Conservation (phyloP, 495 filamentous ascomycete species). For the Apodospora peruviana region DNA sequence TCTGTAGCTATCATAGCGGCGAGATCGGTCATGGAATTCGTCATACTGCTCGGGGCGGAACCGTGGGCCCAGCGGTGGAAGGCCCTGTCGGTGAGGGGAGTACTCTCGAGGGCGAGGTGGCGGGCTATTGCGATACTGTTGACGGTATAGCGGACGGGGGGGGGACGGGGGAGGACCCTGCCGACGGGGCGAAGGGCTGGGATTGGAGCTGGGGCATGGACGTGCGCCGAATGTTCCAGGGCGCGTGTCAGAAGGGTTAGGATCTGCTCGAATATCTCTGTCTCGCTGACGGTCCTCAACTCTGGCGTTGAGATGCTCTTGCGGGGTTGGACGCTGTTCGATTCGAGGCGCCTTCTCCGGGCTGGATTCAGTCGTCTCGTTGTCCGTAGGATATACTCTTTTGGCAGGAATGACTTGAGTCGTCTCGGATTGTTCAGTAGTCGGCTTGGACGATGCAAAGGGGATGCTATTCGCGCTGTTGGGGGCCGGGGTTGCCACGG, state of each 20-base stretch:
- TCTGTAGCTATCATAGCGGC: constrained; percentile 8
- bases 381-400: constrained; percentile 2
- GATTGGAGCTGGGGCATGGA: neutral
- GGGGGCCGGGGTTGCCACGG: constrained; percentile 5
- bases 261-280: neutral
- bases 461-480: constrained; percentile 13
- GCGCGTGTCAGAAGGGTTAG: neutral
- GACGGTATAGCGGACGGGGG: constrained; percentile 2
- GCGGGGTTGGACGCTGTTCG: neutral
- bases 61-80: constrained; percentile 3
- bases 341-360: constrained; percentile 10
- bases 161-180: constrained; percentile 9
- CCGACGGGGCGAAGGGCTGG: constrained; percentile 8
- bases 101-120: constrained; percentile 16
- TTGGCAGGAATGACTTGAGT: neutral
- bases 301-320: neutral
- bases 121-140: constrained; percentile 11
- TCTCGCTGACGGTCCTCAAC: neutral
- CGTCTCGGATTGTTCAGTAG: neutral
- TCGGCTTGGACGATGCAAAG: neutral
- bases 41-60: constrained; percentile 14
- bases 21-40: constrained; percentile 13
- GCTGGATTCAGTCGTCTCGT: neutral
- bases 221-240: neutral
- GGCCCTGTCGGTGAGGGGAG: constrained; percentile 5